These are phyloP conservation scores for Psilocybe subaeruginosa DNA, from an alignment of 768 basidiomycete species.

Conservation along the genomic window DNA sequence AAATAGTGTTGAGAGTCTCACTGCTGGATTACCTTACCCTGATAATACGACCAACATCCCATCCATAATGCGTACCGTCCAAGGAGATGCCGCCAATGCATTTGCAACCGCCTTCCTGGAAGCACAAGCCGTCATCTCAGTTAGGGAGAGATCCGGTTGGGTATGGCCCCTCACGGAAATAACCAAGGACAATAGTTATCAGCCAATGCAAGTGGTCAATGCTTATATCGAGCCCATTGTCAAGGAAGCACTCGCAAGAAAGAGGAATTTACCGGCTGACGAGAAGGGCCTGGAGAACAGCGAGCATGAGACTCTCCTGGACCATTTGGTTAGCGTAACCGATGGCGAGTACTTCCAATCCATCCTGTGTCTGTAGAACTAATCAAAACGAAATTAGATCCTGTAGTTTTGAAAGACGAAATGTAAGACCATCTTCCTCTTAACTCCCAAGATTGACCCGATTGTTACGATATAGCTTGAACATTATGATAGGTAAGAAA, in stretches of 20 bases:
- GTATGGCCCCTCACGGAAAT: constrained; percentile 60
- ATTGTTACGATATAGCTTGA: constrained; percentile 29
- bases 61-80: constrained; percentile 21
- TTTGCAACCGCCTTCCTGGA: constrained; percentile 54
- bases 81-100: constrained; percentile 36
- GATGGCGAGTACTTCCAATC: constrained; percentile 33
- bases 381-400: constrained; percentile 8
- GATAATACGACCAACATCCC: constrained; percentile 35
- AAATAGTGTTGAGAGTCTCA: constrained; percentile 54
- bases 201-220: constrained; percentile 56
- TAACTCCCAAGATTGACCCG: not conserved
- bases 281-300: constrained; percentile 33
- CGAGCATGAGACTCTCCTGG: constrained; percentile 54
- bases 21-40: constrained; percentile 55
- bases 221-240: constrained; percentile 56
- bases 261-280: constrained; percentile 20
- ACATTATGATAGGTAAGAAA: constrained; percentile 45
- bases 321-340: constrained; percentile 56
- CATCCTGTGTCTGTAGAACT: not conserved
- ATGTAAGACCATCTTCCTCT: constrained; percentile 30
- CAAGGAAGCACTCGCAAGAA: constrained; percentile 50
- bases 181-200: constrained; percentile 43
- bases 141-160: constrained; percentile 46
- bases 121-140: constrained; percentile 46
- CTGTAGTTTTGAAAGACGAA: constrained; percentile 48